Evolutionary conservation across 768 basidiomycete genomes (phyloP).

Genomic region (Macrocybe gigantea): DNA sequence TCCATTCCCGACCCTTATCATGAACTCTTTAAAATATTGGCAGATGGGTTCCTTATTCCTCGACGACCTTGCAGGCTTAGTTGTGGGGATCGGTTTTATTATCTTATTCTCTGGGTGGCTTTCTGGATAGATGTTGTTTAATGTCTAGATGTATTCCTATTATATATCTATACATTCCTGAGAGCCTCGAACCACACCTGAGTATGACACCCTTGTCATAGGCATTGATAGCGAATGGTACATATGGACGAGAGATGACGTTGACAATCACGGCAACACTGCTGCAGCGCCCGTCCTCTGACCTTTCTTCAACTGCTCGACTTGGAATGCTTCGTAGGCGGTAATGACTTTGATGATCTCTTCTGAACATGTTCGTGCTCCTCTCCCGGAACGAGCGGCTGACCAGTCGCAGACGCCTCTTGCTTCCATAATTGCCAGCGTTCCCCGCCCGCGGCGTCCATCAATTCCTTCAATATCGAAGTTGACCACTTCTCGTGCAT

Average conservation of each 20-base stretch:
- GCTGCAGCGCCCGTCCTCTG: no score
- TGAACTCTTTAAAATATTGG: conserved; percentile 59
- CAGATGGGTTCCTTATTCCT: conserved; percentile 62
- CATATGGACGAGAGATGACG: no score
- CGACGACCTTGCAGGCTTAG: conserved; percentile 63
- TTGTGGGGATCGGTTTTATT: conserved; percentile 70
- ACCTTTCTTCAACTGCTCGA: no score
- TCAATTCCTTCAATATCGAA: conserved; percentile 60
- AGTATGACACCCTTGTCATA: no score
- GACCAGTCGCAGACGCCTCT: conserved; percentile 38
- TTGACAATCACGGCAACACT: no score
- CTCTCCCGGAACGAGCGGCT: conserved; percentile 43
- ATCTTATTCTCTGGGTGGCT: conserved; percentile 49
- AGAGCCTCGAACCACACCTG: no score
- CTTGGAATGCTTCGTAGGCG: conserved; percentile 17
- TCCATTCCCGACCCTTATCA: conserved; percentile 56
- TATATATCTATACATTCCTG: no score
- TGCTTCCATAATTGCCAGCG: conserved; percentile 53
- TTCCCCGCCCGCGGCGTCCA: conserved; percentile 59
- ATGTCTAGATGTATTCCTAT: no score
- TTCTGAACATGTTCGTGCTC: conserved; percentile 22
- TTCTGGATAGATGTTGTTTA: neutral
- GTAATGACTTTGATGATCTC: conserved; percentile 14
- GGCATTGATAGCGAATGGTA: no score
- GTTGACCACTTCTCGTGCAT: conserved; percentile 68